Base-by-base conservation (phyloP, 2,329 filamentous ascomycete species). In the Anisogramma anomala region DNA sequence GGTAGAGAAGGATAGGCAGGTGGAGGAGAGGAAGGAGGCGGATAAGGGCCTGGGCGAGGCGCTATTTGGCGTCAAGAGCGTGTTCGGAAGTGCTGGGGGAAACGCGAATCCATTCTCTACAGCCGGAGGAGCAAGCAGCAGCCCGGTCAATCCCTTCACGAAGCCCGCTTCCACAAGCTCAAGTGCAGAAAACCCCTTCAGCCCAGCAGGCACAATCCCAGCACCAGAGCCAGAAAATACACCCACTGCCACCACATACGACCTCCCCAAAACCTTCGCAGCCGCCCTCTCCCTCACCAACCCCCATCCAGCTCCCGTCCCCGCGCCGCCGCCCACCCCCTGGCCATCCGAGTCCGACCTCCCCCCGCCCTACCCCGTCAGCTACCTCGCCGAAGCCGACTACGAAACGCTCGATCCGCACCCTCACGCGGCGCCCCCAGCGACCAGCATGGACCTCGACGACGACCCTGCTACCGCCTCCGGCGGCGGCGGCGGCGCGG, bases 361-460 rank as follows among this genome's bases (percentile, higher is more conserved):
- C 50, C 83, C 85, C 0, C 47, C 67, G 1, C 68, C 86, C 0
- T 96, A 88, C 61, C 82, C 85, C 1, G 65, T 73, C 22, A 83
- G 82, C 55, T 84, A 86, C 65, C 77, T 89, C 33, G 70, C 81
- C 37, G 91, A 96, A 52, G 89, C 89, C 38, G 89, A 94, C 55
- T 94, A 85, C 62, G 91, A 98, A 61, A 84, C 82, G 3, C 73
- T 96, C 19, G 84, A 85, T 47, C 77, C 50, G 53, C 67, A 14
- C 13, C 27, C 56, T 2, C 71, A 72, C 0, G 61, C 62, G 22
- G 70, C 72, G 32, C 69, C 70, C 26, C 68, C 66, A 45, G 58
- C 64, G 27, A 20, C 43, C 9, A 62, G 65, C 8, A 67, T 74
- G 53, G 69, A 73, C 34, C 45, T 67, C 8, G 65, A 68, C 46